A percentile compares a stretch with the other conserved stretches of the same genome.
Conservation (phyloP, 1,139 yeast genomes). For the Kluyveromyces sp. region DNA sequence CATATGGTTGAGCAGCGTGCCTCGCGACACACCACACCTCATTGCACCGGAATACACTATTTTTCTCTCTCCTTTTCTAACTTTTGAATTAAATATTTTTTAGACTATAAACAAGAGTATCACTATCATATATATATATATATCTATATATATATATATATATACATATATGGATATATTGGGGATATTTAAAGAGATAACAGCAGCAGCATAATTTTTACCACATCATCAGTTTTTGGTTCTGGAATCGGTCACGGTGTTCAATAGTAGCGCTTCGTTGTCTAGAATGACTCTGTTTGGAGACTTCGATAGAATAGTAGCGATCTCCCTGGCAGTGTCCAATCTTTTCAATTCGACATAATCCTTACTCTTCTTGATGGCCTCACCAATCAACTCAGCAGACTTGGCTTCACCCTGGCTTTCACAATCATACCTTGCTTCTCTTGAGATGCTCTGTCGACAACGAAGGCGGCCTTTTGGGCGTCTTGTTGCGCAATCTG, state of each 20-base stretch:
- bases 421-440: constrained; percentile 93
- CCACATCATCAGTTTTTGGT: constrained; percentile 14
- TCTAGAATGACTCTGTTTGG: constrained; percentile 90
- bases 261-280: constrained; percentile 83
- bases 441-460: constrained; percentile 95
- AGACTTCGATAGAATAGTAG: constrained; percentile 71
- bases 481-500: constrained; percentile 99
- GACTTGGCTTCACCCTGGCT: constrained; percentile 99
- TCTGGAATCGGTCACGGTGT: constrained; percentile 66
- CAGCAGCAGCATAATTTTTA: no score
- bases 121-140: no score
- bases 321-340: constrained; percentile 96
- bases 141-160: no score
- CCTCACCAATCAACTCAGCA: constrained; percentile 98
- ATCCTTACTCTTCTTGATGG: constrained; percentile 90
- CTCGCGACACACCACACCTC: no score
- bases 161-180: no score
- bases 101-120: no score
- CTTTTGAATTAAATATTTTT: no score
- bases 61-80: no score
- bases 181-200: no score
- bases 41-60: no score
- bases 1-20: no score
- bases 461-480: constrained; percentile 93
- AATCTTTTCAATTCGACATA: constrained; percentile 94